phyloP scores from a whole-genome alignment of 2,329 filamentous ascomycete species.

The Aspergillus luchuensis region DNA sequence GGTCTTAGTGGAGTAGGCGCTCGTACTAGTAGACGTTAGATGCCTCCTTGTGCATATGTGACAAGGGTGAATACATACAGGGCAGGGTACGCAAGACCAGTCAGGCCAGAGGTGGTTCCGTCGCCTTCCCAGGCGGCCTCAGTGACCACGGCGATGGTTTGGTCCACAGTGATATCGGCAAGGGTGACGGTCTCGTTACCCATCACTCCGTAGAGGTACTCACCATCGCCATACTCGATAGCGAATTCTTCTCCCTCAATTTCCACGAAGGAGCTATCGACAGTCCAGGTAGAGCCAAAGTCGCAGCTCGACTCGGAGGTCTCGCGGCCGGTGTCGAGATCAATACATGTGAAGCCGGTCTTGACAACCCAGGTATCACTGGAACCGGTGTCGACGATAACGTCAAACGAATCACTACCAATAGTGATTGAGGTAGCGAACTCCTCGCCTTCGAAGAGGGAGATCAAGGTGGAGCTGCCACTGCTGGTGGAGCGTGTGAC shows the following conservation, averaged over 20 bases:
- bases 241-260: slow-evolving; percentile 27
- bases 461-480: slow-evolving; percentile 15
- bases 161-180: slow-evolving; percentile 19
- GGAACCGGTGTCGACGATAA: slow-evolving; percentile 52
- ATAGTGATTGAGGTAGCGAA: slow-evolving; percentile 24
- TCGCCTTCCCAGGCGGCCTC: slow-evolving; percentile 4
- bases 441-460: slow-evolving; percentile 19
- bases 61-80: neutral
- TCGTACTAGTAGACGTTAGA: neutral
- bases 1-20: neutral
- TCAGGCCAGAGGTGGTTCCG: slow-evolving; percentile 6
- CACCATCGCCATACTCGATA: slow-evolving; percentile 29
- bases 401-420: slow-evolving; percentile 34
- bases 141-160: slow-evolving; percentile 11
- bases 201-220: slow-evolving; percentile 25
- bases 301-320: slow-evolving; percentile 14
- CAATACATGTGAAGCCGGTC: slow-evolving; percentile 37
- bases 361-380: slow-evolving; percentile 51
- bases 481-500: slow-evolving; percentile 5
- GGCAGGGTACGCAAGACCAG: slow-evolving; percentile 11
- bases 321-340: slow-evolving; percentile 16
- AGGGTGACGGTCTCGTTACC: slow-evolving; percentile 27
- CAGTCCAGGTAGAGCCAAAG: slow-evolving; percentile 23
- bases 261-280: slow-evolving; percentile 15
- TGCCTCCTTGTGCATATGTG: neutral